phyloP scores from a whole-genome alignment of 768 basidiomycete species.

The Hericium rajendrae region DNA sequence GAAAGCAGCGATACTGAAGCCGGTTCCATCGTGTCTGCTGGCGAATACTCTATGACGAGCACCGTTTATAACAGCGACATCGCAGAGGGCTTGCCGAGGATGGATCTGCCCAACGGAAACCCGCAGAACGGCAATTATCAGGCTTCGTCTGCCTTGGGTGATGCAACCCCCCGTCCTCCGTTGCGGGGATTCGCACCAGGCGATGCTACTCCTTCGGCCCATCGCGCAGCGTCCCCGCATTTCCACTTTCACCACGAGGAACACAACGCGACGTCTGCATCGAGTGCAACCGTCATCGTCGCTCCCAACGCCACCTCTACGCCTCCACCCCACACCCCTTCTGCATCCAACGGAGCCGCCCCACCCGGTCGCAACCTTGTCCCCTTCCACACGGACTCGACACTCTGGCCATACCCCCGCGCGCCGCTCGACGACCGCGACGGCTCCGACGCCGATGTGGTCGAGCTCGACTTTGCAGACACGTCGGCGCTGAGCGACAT shows the following conservation, averaged over 20 bases:
- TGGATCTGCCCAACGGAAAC: constrained; percentile 9
- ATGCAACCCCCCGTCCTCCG: constrained; percentile 57
- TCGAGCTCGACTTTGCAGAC: constrained; percentile 70
- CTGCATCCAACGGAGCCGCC: background rate
- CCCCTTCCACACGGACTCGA: constrained; percentile 55
- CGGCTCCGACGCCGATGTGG: constrained; percentile 36
- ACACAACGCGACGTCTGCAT: background rate
- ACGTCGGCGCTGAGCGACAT: constrained; percentile 66
- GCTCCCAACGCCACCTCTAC: background rate
- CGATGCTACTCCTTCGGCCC: constrained; percentile 7
- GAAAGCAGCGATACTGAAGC: constrained; percentile 23
- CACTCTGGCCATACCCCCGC: constrained; percentile 64
- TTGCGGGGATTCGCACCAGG: constrained; percentile 7
- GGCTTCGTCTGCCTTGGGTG: constrained; percentile 20
- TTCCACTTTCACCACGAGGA: background rate
- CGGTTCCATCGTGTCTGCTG: constrained; percentile 13
- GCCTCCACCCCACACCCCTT: background rate
- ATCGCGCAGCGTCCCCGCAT: constrained; percentile 4
- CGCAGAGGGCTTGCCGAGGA: constrained; percentile 4
- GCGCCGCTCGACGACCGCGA: constrained; percentile 35
- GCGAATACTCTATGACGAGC: constrained; percentile 11
- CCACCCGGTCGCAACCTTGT: constrained; percentile 28
- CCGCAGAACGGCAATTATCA: background rate
- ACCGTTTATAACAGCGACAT: constrained; percentile 8
- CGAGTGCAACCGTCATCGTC: background rate